Evolutionary conservation across 257 asterid genomes (phyloP), one percentile per base, ranked within the genome.

Genomic region (Petrea volubilis): DNA sequence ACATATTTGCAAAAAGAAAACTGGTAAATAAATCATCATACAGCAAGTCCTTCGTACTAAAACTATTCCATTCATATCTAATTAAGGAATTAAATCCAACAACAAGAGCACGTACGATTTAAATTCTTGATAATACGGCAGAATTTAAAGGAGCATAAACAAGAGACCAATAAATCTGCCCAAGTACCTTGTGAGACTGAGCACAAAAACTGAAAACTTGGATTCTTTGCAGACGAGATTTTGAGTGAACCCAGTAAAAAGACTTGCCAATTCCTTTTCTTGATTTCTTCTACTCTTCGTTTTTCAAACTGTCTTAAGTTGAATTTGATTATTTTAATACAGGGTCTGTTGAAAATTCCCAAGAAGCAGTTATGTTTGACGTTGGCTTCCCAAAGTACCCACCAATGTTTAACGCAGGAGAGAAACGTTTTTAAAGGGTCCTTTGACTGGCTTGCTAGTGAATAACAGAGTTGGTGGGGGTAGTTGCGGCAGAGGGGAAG

Each of bases 341-440:
- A 15, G 38, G 44, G 43, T 12, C 2, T 1, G 24, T 60, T 60
- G 49, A 60, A 60, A 33, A 33, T 60, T 60, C 25, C 66, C 7
- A 31, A 60, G 66, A n/a, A 60, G 66, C 46, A 10, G 66, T 60
- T 60, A 33, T 33, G 66, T n/a, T 60, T 8, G 7, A 58, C 29
- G 47, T 60, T 7, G 64, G 33, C 29, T 60, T 34, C 66, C 66
- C 6, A 60, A 20, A 60, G 28, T 31, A 18, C n/a, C 66, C 66
- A 33, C 47, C 9, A 17, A 1, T 31, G 66, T 17, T 0, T 33
- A 1, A 21, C 18, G 64, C 43, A 5, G 43, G 43, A 38, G 43
- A 38, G 9, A 38, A 2, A 38, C n/a, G n/a, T n/a, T 38, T 38
- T 38, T 8, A 38, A 38, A 2, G 29, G 44, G 4, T 33, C 11